Evolutionary conservation across 495 filamentous ascomycete genomes (phyloP).

Genomic region (Chaetomium fimeti): DNA sequence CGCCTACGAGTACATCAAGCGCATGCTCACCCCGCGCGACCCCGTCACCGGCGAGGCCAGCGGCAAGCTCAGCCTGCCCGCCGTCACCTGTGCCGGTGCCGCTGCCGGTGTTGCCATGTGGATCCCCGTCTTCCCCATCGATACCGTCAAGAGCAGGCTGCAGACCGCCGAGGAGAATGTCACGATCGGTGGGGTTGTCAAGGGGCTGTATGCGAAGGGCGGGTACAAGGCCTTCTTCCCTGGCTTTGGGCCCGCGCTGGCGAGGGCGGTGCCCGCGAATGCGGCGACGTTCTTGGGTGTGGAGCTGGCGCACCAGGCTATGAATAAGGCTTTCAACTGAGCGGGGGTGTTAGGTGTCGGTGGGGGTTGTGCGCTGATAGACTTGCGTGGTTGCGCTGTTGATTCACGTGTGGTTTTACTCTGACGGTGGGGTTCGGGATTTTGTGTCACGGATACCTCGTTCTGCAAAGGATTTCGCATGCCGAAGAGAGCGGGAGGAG

Average conservation of each 20-base stretch:
- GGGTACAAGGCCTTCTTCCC: constrained; percentile 96
- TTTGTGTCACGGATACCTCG: constrained; percentile 19
- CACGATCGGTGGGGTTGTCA: constrained; percentile 76
- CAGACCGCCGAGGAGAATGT: constrained; percentile 89
- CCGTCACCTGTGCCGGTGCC: constrained; percentile 83
- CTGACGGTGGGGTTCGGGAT: background rate
- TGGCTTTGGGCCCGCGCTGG: constrained; percentile 88
- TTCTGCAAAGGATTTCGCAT: constrained; percentile 9
- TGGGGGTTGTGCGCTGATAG: background rate
- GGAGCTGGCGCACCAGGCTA: constrained; percentile 76
- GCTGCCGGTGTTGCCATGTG: constrained; percentile 97
- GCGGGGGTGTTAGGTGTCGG: background rate
- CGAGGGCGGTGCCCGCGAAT: constrained; percentile 91
- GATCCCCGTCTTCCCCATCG: constrained; percentile 96
- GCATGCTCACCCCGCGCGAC: constrained; percentile 79
- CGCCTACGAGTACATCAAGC: constrained; percentile 93
- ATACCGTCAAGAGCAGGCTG: constrained; percentile 91
- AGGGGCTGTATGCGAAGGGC: constrained; percentile 71
- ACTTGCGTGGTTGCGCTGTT: background rate
- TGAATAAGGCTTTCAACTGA: constrained; percentile 65
- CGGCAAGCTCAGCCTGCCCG: constrained; percentile 72
- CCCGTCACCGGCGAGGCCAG: constrained; percentile 66
- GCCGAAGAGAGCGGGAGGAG: constrained; percentile 15
- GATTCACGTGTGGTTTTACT: constrained; percentile 1
- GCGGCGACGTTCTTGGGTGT: constrained; percentile 72